Evolutionary conservation across 768 basidiomycete species (phyloP).

Genomic region (Tricholoma saponaceum): DNA sequence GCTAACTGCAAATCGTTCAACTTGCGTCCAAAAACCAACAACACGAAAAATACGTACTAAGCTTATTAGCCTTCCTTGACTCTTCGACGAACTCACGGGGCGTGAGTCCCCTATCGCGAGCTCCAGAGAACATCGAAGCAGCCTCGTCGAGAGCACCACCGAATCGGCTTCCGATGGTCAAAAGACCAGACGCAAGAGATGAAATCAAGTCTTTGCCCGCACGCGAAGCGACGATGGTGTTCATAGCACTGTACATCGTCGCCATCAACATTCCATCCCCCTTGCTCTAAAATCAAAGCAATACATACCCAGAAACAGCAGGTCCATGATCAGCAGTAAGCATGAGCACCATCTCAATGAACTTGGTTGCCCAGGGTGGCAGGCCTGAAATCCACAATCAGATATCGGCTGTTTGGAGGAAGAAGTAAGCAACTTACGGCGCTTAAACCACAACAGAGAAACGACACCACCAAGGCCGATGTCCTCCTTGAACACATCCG

Average conservation of each 20-base stretch:
- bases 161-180: constrained; percentile 97
- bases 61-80: constrained; percentile 89
- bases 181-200: constrained; percentile 89
- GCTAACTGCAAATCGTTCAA: constrained; percentile 50
- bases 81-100: constrained; percentile 98
- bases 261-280: background rate
- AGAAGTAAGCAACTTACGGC: constrained; percentile 42
- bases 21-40: background rate
- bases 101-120: constrained; percentile 86
- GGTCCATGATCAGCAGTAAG: constrained; percentile 98
- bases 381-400: constrained; percentile 38
- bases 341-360: constrained; percentile 99
- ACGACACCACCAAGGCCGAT: constrained; percentile 98
- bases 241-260: constrained; percentile 77
- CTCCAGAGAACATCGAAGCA: constrained; percentile 91
- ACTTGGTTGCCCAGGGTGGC: constrained; percentile 93
- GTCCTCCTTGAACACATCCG: constrained; percentile 97
- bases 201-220: constrained; percentile 99
- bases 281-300: constrained; percentile 13
- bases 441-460: constrained; percentile 96
- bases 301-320: constrained; percentile 73
- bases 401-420: background rate
- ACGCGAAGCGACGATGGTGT: constrained; percentile 97
- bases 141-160: constrained; percentile 99
- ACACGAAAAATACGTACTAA: constrained; percentile 52